A percentile compares a stretch with the other conserved stretches of the same genome.
Conservation (phyloP, 2,329 filamentous ascomycete genomes). For the Pseudovirgaria hyperparasitica region DNA sequence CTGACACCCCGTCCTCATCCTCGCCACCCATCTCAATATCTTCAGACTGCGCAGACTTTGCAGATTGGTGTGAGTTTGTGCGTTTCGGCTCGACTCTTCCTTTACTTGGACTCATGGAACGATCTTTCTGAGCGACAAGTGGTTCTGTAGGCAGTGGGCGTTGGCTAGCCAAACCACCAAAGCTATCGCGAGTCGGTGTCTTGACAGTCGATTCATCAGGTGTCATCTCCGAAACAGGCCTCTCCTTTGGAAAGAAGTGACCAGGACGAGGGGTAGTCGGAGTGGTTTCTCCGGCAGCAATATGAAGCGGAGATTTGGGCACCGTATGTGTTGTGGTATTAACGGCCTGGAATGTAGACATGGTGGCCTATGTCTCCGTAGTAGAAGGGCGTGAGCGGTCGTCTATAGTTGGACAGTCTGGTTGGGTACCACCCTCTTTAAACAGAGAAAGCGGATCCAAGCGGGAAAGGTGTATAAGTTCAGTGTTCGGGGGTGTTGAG, state of each 20-base stretch:
- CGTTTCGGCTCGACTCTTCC: constrained; percentile 36
- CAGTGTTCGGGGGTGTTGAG: too few relatives aligned
- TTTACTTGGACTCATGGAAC: constrained; percentile 24
- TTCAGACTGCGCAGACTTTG: constrained; percentile 47
- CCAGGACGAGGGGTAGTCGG: constrained; percentile 42
- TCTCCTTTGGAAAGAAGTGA: constrained; percentile 28
- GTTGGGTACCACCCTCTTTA: too few relatives aligned
- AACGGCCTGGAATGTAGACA: constrained; percentile 49
- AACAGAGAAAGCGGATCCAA: too few relatives aligned
- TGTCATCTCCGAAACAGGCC: constrained; percentile 18
- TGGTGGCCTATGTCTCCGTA: too few relatives aligned
- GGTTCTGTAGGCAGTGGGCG: constrained; percentile 31
- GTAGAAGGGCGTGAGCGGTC: too few relatives aligned
- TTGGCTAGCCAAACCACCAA: constrained; percentile 34
- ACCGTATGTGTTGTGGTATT: constrained; percentile 40
- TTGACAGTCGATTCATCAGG: constrained; percentile 33
- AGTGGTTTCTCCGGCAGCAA: constrained; percentile 39
- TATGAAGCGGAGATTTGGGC: constrained; percentile 27
- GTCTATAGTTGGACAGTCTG: too few relatives aligned
- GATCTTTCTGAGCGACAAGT: constrained; percentile 32
- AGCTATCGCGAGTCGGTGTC: constrained; percentile 50
- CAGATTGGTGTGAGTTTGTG: constrained; percentile 49
- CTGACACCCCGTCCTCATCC: constrained; percentile 51
- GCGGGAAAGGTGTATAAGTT: too few relatives aligned
- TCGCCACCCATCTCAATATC: constrained; percentile 70